Evolutionary conservation across 805 yeast species (phyloP), one percentile per base, ranked within the genome.

Genomic region (Alloascoidea hylecoeti): DNA sequence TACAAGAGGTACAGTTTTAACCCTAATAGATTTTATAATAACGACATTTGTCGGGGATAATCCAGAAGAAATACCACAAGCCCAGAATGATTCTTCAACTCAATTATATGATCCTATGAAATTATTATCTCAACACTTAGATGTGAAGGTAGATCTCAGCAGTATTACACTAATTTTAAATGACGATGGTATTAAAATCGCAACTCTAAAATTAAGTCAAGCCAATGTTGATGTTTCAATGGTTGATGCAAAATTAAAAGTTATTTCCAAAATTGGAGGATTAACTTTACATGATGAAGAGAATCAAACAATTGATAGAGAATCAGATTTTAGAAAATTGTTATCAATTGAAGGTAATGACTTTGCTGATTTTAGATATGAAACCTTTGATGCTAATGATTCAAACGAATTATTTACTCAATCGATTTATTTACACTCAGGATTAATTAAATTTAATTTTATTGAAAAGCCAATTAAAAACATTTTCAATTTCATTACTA

Each of bases 141-240:
- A 74, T 39, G 78, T 88, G 18, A 64, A 68, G 19, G 63, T 89
- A 18, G 68, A 69, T 36, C 60, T 92, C 49, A 83, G 76, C 35
- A 77, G 95, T 49, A 71, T 89, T 12, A 72, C 77, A 5, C 52
- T 84, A 36, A 73, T 83, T 3, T 60, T 92, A 37, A 81, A 83
- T 49, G 96, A 89, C 50, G 94, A 85, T 41, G 78, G 88, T 3
- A 65, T 78, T 37, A 78, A 80, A 46, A 56, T 92, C 34, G 95
- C 95, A 0, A 84, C 95, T 0, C 51, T 88, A 43, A 68, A 72
- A 35, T 62, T 92, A 40, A 75, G 84, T 34, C 70, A 80, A 6
- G 96, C 95, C 2, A 69, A 70, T 38, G 67, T 85, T 38, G 58
- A 65, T 14, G 74, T 84, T 4, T 63, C 74, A 18, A 51, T 88